A percentile compares a stretch with the other conserved stretches of the same genome.
Conservation (phyloP, 352 stramenopile genomes). For the Nothophytophthora sp. region DNA sequence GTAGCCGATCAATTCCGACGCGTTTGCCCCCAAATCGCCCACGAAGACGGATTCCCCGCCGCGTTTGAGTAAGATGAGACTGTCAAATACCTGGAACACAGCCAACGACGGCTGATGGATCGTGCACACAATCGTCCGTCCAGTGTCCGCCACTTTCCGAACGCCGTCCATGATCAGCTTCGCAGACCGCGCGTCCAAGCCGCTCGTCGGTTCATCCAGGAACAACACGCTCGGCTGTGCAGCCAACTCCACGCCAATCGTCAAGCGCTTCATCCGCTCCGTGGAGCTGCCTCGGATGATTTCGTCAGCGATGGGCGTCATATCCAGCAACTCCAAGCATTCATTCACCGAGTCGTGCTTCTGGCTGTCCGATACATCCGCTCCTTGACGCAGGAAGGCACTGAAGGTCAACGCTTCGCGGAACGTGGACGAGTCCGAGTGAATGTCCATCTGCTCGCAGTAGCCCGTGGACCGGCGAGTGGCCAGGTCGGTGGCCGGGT, state of each 20-base stretch:
- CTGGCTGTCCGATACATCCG: not conserved
- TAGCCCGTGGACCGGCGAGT: constrained; percentile 56
- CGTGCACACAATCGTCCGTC: constrained; percentile 79
- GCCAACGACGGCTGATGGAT: constrained; percentile 90
- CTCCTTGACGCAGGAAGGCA: constrained; percentile 14
- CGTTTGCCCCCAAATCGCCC: constrained; percentile 34
- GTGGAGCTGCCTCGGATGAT: constrained; percentile 18
- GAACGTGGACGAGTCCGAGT: constrained; percentile 85
- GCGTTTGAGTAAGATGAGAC: too few species aligned
- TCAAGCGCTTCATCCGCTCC: constrained; percentile 56
- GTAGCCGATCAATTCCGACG: constrained; percentile 22
- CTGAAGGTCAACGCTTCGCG: constrained; percentile 56
- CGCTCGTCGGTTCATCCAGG: constrained; percentile 75
- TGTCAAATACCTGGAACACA: too few species aligned
- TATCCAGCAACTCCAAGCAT: constrained; percentile 19
- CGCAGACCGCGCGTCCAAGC: constrained; percentile 84
- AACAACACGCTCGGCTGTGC: too few species aligned
- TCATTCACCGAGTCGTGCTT: constrained; percentile 38
- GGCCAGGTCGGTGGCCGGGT: constrained; percentile 48
- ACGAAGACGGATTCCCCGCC: constrained; percentile 42
- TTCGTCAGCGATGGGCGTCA: constrained; percentile 16
- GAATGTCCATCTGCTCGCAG: constrained; percentile 85
- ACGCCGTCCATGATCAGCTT: constrained; percentile 80
- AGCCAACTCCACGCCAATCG: constrained; percentile 71
- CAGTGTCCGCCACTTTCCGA: constrained; percentile 72